Evolutionary conservation across 108 stramenopile genomes (phyloP), one percentile per base, ranked within the genome.

Genomic region (Aurantiochytrium sp.): DNA sequence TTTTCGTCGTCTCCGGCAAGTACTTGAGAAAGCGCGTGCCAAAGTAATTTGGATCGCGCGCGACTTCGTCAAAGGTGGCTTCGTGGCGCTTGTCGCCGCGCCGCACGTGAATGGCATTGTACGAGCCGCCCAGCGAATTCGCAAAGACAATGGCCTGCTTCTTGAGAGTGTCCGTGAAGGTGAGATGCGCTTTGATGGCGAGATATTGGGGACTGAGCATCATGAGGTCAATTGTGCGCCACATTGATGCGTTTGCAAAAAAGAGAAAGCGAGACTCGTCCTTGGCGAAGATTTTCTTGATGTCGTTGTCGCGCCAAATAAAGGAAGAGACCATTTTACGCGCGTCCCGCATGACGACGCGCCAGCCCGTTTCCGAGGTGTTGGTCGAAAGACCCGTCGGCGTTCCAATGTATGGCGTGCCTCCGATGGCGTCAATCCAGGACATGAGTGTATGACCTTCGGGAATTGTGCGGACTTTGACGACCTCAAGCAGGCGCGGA

Each of bases 221-320:
- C 49, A 83, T n/a, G 49, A 83, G 73, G 51, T 83, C 73, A 14
- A 83, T 53, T 53, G 73, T 83, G 73, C 44, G 73, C 73, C 73
- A 83, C 73, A 83, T 83, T 1, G 73, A 51, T 18, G 18, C 12
- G 73, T 83, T 83, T n/a, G 73, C 73, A n/a, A 83, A 83, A 28
- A 83, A 83, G 4, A 83, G 73, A 23, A 83, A 83, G 10, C 73
- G 73, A 0, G 49, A 51, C 18, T 47, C 49, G 4, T 83, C 73
- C 43, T 47, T 51, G 73, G 43, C 23, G 3, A 83, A 83, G 19
- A 14, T n/a, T 18, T 53, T 47, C n/a, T 53, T 47, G 51, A 83
- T 83, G 51, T 83, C 73, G 5, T 10, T n/a, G n/a, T 83, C 73
- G 51, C n/a, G 73, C 73, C 73, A 83, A 12, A 83, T 53, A 44